Conservation (phyloP, 1,284 basidiomycete genomes). For the Marasmius tenuissimus region DNA sequence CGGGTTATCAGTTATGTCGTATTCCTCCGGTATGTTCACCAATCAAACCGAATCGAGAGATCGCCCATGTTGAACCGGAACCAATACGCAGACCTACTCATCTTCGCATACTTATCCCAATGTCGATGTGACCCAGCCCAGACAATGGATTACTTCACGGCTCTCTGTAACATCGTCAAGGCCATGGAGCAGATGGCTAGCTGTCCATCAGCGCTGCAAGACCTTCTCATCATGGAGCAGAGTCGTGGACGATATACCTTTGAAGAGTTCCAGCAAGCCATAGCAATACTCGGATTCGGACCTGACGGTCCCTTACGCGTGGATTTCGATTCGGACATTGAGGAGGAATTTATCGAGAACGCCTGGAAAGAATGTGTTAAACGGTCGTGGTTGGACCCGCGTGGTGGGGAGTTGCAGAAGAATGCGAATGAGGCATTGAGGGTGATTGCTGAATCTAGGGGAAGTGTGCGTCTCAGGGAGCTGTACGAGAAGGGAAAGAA, state of each 20-base stretch:
- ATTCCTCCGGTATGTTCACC: slow-evolving; percentile 52
- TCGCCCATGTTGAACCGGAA: too few species aligned
- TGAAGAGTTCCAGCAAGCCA: slow-evolving; percentile 50
- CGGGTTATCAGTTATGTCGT: slow-evolving; percentile 65
- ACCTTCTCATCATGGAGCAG: slow-evolving; percentile 56
- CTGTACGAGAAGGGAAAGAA: slow-evolving; percentile 51
- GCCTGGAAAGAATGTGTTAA: slow-evolving; percentile 68
- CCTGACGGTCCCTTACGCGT: slow-evolving; percentile 54
- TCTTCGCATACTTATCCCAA: slow-evolving; percentile 76
- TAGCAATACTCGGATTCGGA: slow-evolving; percentile 64
- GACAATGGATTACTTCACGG: slow-evolving; percentile 63
- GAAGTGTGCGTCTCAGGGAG: slow-evolving; percentile 47
- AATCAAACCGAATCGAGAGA: neutral
- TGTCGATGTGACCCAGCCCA: slow-evolving; percentile 71
- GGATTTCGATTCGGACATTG: slow-evolving; percentile 65
- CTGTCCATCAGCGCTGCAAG: slow-evolving; percentile 48
- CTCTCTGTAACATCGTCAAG: slow-evolving; percentile 50
- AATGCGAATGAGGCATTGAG: slow-evolving; percentile 64
- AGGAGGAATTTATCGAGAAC: slow-evolving; percentile 64
- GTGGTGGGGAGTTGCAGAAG: slow-evolving; percentile 43
- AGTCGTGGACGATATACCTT: slow-evolving; percentile 62
- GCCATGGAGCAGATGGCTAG: slow-evolving; percentile 44
- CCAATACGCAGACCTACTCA: slow-evolving; percentile 53
- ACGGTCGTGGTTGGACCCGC: slow-evolving; percentile 58
- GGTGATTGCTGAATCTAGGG: slow-evolving; percentile 60